phyloP scores from a whole-genome alignment of 495 filamentous ascomycete species.

The Penicillium daleae region DNA sequence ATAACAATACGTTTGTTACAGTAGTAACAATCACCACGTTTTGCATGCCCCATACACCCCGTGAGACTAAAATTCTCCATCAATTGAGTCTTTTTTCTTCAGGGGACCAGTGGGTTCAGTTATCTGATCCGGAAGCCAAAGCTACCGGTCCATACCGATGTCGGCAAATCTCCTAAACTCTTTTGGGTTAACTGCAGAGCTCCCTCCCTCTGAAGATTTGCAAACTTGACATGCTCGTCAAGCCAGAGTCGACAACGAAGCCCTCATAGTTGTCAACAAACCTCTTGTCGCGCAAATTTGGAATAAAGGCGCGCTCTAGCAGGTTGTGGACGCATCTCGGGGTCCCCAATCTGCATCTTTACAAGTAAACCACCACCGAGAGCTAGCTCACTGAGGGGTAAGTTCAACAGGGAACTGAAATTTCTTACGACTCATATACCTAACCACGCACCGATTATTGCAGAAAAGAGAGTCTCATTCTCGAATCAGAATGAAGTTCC shows the following conservation, averaged over 20 bases:
- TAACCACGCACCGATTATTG: not conserved
- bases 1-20: not conserved
- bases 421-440: not conserved
- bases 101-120: slow-evolving; percentile 1
- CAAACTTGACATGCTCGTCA: slow-evolving; percentile 1
- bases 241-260: not conserved
- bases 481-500: slow-evolving; percentile 29
- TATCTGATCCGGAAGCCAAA: slow-evolving; percentile 15
- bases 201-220: slow-evolving; percentile 2
- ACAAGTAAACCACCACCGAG: not conserved
- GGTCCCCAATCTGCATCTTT: not conserved
- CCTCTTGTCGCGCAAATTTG: not conserved
- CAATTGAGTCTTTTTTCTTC: not conserved
- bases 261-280: not conserved
- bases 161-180: not conserved
- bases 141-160: slow-evolving; percentile 13
- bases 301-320: not conserved
- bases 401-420: not conserved
- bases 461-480: not conserved
- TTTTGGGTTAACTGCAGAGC: slow-evolving; percentile 3
- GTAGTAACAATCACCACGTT: not conserved
- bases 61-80: not conserved
- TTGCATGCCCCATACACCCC: not conserved
- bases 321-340: not conserved
- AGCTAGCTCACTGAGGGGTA: slow-evolving; percentile 8